Base-by-base conservation (phyloP, 2,329 filamentous ascomycete genomes). In the Tolypocladium sp. region DNA sequence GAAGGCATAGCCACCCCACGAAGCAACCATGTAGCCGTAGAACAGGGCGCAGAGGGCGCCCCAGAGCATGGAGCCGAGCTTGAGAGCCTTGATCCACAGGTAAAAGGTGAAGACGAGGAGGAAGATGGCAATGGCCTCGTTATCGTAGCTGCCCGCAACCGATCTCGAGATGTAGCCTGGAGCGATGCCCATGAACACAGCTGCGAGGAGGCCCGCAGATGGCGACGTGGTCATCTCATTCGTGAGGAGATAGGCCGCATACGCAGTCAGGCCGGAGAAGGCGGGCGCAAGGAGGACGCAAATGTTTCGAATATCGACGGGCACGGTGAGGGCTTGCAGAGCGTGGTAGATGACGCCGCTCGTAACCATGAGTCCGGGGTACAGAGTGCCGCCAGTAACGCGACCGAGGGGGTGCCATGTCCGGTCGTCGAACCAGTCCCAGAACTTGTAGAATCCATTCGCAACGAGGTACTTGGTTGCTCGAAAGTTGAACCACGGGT, bases 341-440 rank as follows among this genome's bases (percentile, higher is more conserved):
- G 90, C 78, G 74, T 99, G 93, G 81, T 96, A 97, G 76, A 99
- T 97, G 75, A 83, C 87, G 67, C 94, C 95, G 76, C 93, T 97
- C 71, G 94, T 99, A 68, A 99, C 95, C 94, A 99, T 99, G 70
- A 99, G 83, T 69, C 94, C 94, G 56, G 94, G 94, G 74, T 99
- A 99, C 63, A 99, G 85, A n/a, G 94, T 99, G 71, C 94, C 94
- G 77, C 94, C 94, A 61, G 94, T 99, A 72, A 99, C 94, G 79
- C 94, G 91, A 68, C 94, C 94, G 62, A 99, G 89, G 68, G 94
- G 94, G 77, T 99, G 93, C 94, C 94, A 99, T 85, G 94, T 99
- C 80, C 94, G 88, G 81, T 99, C 94, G 77, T 99, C 94, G 72
- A 99, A 99, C 94, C 94, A 99, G 75, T 99, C 93, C 94, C 94